Evolutionary conservation across 2,329 filamentous ascomycete species (phyloP).

Genomic region (Ilyonectria destructans): DNA sequence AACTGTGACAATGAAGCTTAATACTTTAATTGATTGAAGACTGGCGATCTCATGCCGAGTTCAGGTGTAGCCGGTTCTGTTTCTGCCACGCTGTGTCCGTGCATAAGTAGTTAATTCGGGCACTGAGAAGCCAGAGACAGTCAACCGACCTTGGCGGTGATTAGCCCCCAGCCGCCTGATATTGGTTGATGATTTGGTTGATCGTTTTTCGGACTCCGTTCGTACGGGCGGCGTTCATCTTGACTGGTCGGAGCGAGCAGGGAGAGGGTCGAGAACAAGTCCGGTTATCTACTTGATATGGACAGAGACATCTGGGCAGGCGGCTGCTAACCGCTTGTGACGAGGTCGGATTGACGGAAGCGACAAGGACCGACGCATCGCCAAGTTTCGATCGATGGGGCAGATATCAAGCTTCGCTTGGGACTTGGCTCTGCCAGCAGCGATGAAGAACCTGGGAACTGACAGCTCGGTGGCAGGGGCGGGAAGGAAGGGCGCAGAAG

Average conservation of each 20-base stretch:
- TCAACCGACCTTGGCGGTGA: neutral
- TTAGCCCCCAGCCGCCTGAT: neutral
- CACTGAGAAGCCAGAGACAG: neutral
- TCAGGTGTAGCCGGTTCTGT: neutral
- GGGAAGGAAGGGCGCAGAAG: neutral
- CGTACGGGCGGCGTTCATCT: neutral
- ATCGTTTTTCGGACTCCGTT: neutral
- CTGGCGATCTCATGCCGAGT: neutral
- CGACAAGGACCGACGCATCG: neutral
- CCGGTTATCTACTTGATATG: neutral
- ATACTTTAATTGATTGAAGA: slow-evolving; percentile 6
- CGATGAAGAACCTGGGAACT: slow-evolving; percentile 9
- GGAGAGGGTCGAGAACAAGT: neutral
- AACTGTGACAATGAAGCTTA: neutral
- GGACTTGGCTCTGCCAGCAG: slow-evolving; percentile 10
- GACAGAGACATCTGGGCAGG: neutral
- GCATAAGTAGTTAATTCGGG: neutral
- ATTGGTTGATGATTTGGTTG: neutral
- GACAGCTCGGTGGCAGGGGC: slow-evolving; percentile 22
- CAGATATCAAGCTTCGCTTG: slow-evolving; percentile 18
- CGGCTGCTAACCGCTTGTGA: neutral
- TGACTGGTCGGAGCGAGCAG: neutral
- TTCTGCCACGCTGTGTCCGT: neutral
- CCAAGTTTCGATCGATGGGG: slow-evolving; percentile 19
- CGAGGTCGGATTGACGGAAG: slow-evolving; percentile 3